Percentiles rank a stretch among this genome's conserved stretches.
phyloP scores from a whole-genome alignment of 768 basidiomycete species.

The Naganishia vaughanmartiniae region DNA sequence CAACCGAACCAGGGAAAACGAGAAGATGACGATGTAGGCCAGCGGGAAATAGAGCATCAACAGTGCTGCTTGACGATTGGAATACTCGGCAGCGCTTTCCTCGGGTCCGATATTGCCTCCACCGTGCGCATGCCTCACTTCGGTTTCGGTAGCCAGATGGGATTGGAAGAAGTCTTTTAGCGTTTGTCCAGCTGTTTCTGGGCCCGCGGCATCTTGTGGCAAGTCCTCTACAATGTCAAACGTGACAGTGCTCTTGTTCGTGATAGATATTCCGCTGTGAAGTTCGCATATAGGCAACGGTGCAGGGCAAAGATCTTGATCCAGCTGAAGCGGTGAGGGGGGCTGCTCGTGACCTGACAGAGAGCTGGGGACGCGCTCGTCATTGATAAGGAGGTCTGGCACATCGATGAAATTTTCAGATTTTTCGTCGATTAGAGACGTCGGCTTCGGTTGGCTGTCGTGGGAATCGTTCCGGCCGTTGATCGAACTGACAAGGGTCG shows the following conservation, averaged over 20 bases:
- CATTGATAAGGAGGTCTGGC: background rate
- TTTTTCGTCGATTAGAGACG: background rate
- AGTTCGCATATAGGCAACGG: background rate
- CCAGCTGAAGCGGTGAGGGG: slow-evolving; percentile 2
- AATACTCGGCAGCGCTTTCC: slow-evolving; percentile 47
- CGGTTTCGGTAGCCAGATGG: slow-evolving; percentile 33
- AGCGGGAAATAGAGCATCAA: slow-evolving; percentile 52
- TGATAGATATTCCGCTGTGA: background rate
- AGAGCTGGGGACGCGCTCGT: background rate
- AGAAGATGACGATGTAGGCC: slow-evolving; percentile 48
- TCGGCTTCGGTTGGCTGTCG: background rate
- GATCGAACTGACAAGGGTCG: slow-evolving; percentile 11
- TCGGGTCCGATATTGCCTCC: slow-evolving; percentile 25
- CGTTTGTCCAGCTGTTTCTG: slow-evolving; percentile 31
- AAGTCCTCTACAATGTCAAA: background rate
- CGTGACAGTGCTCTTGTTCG: background rate
- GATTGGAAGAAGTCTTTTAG: slow-evolving; percentile 47
- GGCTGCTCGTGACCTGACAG: background rate
- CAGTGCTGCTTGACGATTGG: slow-evolving; percentile 50
- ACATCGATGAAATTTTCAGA: background rate
- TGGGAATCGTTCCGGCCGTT: background rate
- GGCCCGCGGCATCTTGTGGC: background rate
- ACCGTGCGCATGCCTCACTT: slow-evolving; percentile 19
- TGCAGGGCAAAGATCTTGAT: background rate
- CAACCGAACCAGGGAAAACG: slow-evolving; percentile 45